Conservation (phyloP, 768 basidiomycete genomes). For the Tephrocybe rancida region DNA sequence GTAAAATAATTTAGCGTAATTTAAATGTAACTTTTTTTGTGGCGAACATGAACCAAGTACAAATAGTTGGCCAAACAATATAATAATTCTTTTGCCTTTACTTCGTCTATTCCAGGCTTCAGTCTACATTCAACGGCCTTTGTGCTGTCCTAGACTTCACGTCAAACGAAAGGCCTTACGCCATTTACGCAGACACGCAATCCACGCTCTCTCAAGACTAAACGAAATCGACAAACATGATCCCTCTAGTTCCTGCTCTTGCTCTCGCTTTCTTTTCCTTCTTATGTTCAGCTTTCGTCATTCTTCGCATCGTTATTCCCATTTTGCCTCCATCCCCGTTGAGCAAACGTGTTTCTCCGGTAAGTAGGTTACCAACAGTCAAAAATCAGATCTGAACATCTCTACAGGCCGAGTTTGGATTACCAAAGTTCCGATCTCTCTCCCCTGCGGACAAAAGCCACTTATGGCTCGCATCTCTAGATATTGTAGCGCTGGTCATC, state of each 20-base stretch:
- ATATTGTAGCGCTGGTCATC: slow-evolving; percentile 59
- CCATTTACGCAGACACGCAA: slow-evolving; percentile 43
- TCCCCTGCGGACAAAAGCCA: slow-evolving; percentile 71
- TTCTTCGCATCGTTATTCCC: slow-evolving; percentile 76
- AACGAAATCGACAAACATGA: slow-evolving; percentile 45
- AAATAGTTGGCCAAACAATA: slow-evolving; percentile 38
- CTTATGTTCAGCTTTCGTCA: slow-evolving; percentile 70
- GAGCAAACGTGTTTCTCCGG: slow-evolving; percentile 74
- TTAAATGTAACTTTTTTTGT: slow-evolving; percentile 16
- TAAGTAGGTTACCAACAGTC: slow-evolving; percentile 34
- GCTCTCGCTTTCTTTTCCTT: slow-evolving; percentile 73
- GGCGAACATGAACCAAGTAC: slow-evolving; percentile 29
- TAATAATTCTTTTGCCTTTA: slow-evolving; percentile 15
- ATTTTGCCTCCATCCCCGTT: slow-evolving; percentile 74
- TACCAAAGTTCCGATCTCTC: slow-evolving; percentile 68
- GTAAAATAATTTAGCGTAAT: too few species aligned
- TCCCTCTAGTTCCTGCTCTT: slow-evolving; percentile 68
- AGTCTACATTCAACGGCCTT: slow-evolving; percentile 29
- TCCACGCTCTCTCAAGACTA: slow-evolving; percentile 47
- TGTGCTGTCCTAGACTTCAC: slow-evolving; percentile 33
- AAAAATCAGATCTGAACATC: slow-evolving; percentile 15
- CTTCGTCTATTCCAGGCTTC: slow-evolving; percentile 23
- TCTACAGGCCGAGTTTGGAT: slow-evolving; percentile 72
- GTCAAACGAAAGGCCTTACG: slow-evolving; percentile 45
- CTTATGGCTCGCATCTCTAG: slow-evolving; percentile 71